phyloP scores from a whole-genome alignment of 2,329 filamentous ascomycete genomes.

The Trichophaea hybrida region DNA sequence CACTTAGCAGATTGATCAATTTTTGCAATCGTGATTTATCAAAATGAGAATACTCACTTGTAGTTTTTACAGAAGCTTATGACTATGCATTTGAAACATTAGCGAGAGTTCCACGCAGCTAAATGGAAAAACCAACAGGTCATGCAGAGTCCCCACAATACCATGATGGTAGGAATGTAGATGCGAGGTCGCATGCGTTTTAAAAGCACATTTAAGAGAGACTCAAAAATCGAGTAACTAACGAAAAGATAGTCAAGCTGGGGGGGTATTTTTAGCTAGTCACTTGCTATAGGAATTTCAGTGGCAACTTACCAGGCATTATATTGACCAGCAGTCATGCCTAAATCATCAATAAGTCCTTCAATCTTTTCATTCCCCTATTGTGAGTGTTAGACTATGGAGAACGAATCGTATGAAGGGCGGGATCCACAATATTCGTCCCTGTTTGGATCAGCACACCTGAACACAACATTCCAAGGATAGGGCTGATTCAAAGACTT shows the following conservation, averaged over 20 bases:
- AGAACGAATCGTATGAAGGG: background rate
- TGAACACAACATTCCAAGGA: too few species aligned
- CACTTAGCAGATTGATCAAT: conserved; percentile 23
- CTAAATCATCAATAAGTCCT: conserved; percentile 39
- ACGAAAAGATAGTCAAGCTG: conserved; percentile 68
- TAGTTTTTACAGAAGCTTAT: conserved; percentile 54
- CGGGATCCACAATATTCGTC: too few species aligned
- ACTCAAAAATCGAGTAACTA: conserved; percentile 67
- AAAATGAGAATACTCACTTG: conserved; percentile 27
- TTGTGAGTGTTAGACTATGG: conserved; percentile 10
- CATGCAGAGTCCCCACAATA: conserved; percentile 54
- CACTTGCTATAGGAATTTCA: too few species aligned
- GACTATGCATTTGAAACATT: conserved; percentile 22
- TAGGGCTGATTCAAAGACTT: conserved; percentile 15
- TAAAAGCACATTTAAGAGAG: conserved; percentile 63
- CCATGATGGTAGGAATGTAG: conserved; percentile 73
- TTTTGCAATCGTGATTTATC: too few species aligned
- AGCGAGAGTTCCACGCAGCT: background rate
- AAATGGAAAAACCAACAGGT: conserved; percentile 31
- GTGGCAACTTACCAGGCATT: conserved; percentile 27
- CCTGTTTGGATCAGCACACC: too few species aligned
- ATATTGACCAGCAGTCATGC: conserved; percentile 38
- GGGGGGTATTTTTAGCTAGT: conserved; percentile 36
- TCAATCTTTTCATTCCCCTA: conserved; percentile 41
- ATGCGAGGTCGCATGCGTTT: conserved; percentile 61